Evolutionary conservation across 2,329 filamentous ascomycete species (phyloP).

Genomic region (Scopulariopsis brevicaulis): DNA sequence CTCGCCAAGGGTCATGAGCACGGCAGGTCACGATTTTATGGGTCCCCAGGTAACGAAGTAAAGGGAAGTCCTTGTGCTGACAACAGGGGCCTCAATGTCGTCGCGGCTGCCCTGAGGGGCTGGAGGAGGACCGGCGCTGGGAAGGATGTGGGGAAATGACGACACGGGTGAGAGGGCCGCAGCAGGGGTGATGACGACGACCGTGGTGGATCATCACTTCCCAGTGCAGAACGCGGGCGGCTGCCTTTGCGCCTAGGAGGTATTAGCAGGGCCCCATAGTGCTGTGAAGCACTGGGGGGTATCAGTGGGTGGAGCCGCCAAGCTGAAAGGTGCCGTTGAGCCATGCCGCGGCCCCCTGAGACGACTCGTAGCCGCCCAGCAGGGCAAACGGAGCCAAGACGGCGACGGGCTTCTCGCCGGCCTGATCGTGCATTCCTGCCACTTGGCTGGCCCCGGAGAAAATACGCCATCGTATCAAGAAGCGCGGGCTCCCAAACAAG

Average conservation of each 20-base stretch:
- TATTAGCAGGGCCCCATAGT: neutral
- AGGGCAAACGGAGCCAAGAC: no score
- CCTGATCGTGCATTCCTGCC: no score
- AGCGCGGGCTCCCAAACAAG: no score
- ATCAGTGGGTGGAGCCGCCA: neutral
- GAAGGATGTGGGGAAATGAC: slow-evolving; percentile 3
- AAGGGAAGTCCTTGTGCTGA: neutral
- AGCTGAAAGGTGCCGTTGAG: neutral
- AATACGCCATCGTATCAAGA: no score
- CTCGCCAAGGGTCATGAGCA: neutral
- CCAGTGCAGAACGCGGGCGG: neutral
- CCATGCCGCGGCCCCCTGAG: neutral
- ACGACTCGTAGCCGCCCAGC: no score
- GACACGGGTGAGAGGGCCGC: neutral
- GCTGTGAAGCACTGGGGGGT: neutral
- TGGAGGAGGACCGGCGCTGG: neutral
- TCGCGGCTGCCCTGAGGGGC: neutral
- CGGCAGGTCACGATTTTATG: neutral
- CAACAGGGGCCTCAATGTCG: neutral
- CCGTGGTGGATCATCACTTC: neutral
- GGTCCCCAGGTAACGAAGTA: neutral
- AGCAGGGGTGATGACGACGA: neutral
- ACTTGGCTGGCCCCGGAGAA: no score
- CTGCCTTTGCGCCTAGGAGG: neutral
- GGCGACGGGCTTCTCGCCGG: no score